Evolutionary conservation across 495 filamentous ascomycete genomes (phyloP), one percentile per base, ranked within the genome.

Genomic region (Penicillium ucsense): DNA sequence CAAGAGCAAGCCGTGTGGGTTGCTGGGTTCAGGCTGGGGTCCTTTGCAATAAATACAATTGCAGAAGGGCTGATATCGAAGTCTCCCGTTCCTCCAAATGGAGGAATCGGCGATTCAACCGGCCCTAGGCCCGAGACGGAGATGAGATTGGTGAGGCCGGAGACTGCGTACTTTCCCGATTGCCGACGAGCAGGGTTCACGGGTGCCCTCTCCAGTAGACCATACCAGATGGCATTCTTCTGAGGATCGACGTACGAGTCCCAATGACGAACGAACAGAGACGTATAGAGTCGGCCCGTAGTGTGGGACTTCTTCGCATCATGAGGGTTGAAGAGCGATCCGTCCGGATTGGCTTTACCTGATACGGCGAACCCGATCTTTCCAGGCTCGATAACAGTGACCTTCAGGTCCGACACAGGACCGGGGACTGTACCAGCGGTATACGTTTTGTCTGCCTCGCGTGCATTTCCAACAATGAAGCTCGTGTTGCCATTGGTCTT

Each of bases 41-140:
- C 89, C 54, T 88, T 94, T 0, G 89, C 81, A 31, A 94, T 80
- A 62, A 95, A 95, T 2, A 86, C 80, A 47, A 96, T 72, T 1
- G 76, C 74, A 4, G 64, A 62, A 2, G 64, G 61, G 46, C 72
- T 70, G 43, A 84, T 71, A 51, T 80, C 79, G 51, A 81, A 84
- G 54, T 82, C 62, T 33, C 77, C 75, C 3, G 68, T 61, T 4
- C 78, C 81, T 4, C 79, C 81, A 50, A 83, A 82, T 0, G 81
- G 74, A 2, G 74, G 75, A 30, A 83, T 77, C 0, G 76, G 76
- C 40, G 71, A 69, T 54, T 79, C 76, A 30, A 79, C 64, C 0
- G 66, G 65, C 10, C 51, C 49, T 47, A 74, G 43, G 3, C 71
- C 71, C 9, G 61, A 67, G 3, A 72, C 68, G 4, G 64, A 50